phyloP scores from a whole-genome alignment of 2,329 filamentous ascomycete species.

The Colletotrichum phormii region DNA sequence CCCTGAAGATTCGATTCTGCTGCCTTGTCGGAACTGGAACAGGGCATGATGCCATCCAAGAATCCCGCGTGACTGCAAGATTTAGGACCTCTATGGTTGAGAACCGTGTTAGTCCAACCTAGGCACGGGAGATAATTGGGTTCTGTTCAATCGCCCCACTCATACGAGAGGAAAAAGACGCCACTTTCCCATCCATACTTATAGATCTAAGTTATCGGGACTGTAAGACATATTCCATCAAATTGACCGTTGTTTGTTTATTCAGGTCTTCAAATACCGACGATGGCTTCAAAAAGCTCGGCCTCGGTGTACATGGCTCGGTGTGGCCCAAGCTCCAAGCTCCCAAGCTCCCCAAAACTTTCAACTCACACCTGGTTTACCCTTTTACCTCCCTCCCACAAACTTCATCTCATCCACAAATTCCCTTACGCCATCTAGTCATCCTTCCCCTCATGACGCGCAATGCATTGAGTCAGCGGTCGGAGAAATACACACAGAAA shows the following conservation, averaged over 20 bases:
- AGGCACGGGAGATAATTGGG: background rate
- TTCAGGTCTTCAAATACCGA: background rate
- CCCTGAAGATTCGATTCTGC: background rate
- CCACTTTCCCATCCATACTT: no score
- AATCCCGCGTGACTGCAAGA: background rate
- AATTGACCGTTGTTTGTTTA: background rate
- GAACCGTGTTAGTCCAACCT: background rate
- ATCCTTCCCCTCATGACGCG: background rate
- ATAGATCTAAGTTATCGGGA: background rate
- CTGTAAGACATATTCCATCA: background rate
- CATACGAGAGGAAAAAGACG: background rate
- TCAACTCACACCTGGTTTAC: background rate
- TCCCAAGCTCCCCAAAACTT: background rate
- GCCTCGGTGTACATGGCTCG: background rate
- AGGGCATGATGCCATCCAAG: background rate
- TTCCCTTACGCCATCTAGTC: background rate
- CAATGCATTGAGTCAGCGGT: conserved; percentile 4
- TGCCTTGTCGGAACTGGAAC: background rate
- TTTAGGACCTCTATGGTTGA: background rate
- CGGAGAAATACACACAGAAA: background rate
- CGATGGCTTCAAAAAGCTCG: background rate
- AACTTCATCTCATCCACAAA: conserved; percentile 1
- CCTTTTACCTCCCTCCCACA: background rate
- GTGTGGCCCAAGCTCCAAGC: conserved; percentile 29
- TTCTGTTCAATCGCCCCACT: background rate